phyloP scores from a whole-genome alignment of 371 early-diverging fungal genomes.

The Amoeboaphelidium protococcarum region DNA sequence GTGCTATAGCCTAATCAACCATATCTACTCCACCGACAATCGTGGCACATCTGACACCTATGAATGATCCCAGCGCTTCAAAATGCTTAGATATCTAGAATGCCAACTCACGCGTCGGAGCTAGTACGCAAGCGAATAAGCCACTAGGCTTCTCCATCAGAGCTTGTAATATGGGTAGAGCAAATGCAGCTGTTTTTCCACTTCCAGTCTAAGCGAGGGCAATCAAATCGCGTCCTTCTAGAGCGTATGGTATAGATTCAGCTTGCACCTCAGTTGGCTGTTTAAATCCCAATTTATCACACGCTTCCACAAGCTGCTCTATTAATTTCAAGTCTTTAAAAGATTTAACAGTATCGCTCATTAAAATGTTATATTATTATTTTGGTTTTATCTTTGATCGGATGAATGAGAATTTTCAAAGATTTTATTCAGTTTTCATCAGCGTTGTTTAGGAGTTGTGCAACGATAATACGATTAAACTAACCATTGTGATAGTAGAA shows the following conservation, averaged over 20 bases:
- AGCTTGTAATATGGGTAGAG: slow-evolving; percentile 84
- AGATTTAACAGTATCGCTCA: too few species aligned
- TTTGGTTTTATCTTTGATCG: too few species aligned
- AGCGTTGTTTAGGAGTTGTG: too few species aligned
- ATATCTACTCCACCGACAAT: slow-evolving; percentile 90
- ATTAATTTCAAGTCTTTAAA: slow-evolving; percentile 33
- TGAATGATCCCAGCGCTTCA: slow-evolving; percentile 57
- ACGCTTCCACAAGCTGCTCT: slow-evolving; percentile 47
- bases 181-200: slow-evolving; percentile 98
- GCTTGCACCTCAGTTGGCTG: slow-evolving; percentile 86
- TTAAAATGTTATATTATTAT: too few species aligned
- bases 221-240: slow-evolving; percentile 68
- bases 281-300: slow-evolving; percentile 46
- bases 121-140: slow-evolving; percentile 73
- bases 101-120: slow-evolving; percentile 92
- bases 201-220: slow-evolving; percentile 96
- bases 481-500: too few species aligned
- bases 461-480: too few species aligned
- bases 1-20: slow-evolving; percentile 67
- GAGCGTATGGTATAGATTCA: slow-evolving; percentile 47
- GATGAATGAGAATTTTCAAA: too few species aligned
- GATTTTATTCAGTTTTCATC: too few species aligned
- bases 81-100: slow-evolving; percentile 94
- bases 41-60: slow-evolving; percentile 56
- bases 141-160: slow-evolving; percentile 77